These are phyloP conservation scores for Daldinia childiae DNA, from an alignment of 495 filamentous ascomycete species.

Conservation along the genomic window DNA sequence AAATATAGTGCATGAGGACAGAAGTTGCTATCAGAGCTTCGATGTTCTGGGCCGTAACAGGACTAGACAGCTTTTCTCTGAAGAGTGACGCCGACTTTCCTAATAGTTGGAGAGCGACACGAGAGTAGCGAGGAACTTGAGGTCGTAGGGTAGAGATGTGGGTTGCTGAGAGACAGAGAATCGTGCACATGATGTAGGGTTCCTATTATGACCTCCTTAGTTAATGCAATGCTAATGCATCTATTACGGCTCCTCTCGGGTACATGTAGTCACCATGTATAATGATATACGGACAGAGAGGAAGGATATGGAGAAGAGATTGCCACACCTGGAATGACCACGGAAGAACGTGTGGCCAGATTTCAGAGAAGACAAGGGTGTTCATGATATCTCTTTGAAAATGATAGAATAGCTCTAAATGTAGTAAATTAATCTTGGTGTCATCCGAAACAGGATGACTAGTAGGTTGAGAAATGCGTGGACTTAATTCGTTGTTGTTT, in stretches of 20 bases:
- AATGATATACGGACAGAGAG: not conserved
- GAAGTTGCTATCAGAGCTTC: not conserved
- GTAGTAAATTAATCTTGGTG: not conserved
- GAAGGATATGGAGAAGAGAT: not conserved
- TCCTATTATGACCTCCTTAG: not conserved
- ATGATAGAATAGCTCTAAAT: not conserved
- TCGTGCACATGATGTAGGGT: not conserved
- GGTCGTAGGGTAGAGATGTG: not conserved
- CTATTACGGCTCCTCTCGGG: not conserved
- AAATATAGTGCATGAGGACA: not conserved
- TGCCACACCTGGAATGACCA: not conserved
- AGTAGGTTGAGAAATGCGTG: not conserved
- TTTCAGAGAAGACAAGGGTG: not conserved
- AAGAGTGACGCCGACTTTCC: not conserved
- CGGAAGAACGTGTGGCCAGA: not conserved
- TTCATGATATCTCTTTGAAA: not conserved
- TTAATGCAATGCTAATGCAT: not conserved
- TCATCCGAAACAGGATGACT: not conserved
- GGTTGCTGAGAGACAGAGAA: not conserved
- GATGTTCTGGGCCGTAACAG: not conserved
- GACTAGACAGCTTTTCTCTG: not conserved
- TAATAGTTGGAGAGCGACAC: not conserved
- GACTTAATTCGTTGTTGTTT: not conserved
- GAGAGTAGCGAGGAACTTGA: not conserved
- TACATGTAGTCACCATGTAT: not conserved